Conservation (phyloP, 345 rosid genomes). For the Murraya paniculata region DNA sequence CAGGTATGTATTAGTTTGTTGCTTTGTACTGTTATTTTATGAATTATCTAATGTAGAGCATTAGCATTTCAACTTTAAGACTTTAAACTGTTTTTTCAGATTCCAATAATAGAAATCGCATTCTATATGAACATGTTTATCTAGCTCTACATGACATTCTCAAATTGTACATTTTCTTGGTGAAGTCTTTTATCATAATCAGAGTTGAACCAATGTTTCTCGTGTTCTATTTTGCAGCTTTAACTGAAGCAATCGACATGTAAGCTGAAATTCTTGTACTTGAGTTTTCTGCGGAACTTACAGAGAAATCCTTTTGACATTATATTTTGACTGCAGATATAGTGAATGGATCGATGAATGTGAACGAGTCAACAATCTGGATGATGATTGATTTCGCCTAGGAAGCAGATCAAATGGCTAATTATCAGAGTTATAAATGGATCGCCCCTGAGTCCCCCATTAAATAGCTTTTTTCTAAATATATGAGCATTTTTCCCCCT, state of each 20-base stretch:
- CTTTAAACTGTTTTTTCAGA: no score
- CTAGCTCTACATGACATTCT: no score
- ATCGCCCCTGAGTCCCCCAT: no score
- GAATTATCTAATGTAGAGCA: background rate
- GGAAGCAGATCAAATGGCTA: no score
- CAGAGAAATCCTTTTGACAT: no score
- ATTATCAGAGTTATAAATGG: no score
- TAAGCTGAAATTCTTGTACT: conserved; percentile 38
- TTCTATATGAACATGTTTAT: no score
- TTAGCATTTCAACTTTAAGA: no score
- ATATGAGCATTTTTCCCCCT: no score
- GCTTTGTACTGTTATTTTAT: background rate
- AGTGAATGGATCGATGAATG: conserved; percentile 99
- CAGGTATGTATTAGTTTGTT: conserved; percentile 41
- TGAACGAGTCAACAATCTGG: conserved; percentile 65
- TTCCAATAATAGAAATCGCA: no score
- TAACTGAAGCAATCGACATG: conserved; percentile 86
- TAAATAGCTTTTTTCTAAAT: no score
- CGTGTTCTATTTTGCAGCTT: conserved; percentile 52
- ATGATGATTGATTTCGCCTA: conserved; percentile 33
- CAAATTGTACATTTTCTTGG: background rate
- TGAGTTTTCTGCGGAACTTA: no score
- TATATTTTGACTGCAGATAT: conserved; percentile 44
- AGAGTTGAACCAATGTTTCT: background rate
- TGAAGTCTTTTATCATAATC: background rate